Evolutionary conservation across 1,284 basidiomycete genomes (phyloP).

Genomic region (Ustilago hordei): DNA sequence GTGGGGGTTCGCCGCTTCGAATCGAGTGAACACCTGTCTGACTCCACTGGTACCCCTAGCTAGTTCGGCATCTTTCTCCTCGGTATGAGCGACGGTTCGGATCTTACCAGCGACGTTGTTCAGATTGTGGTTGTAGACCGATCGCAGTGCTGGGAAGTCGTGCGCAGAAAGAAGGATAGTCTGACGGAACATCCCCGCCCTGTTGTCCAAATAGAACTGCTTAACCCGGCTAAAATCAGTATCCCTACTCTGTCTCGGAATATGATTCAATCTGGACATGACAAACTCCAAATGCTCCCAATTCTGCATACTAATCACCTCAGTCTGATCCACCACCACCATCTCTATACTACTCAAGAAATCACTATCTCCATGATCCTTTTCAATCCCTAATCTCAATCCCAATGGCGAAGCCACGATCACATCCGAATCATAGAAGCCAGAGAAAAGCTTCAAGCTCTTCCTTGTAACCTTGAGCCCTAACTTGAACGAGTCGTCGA

Average conservation of each 20-base stretch:
- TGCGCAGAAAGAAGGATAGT: constrained; percentile 87
- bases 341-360: constrained; percentile 94
- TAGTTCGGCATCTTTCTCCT: constrained; percentile 38
- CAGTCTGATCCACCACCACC: constrained; percentile 90
- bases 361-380: constrained; percentile 82
- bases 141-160: constrained; percentile 88
- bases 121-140: constrained; percentile 79
- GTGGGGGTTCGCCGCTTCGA: constrained; percentile 79
- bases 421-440: constrained; percentile 90
- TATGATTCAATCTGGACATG: constrained; percentile 82
- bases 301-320: constrained; percentile 96
- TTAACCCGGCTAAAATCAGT: constrained; percentile 97
- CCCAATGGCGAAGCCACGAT: constrained; percentile 94
- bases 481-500: constrained; percentile 93
- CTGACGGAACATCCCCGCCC: constrained; percentile 83
- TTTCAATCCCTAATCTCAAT: constrained; percentile 89
- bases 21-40: constrained; percentile 78
- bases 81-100: constrained; percentile 27
- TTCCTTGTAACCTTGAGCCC: constrained; percentile 93
- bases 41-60: constrained; percentile 48
- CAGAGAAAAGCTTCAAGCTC: constrained; percentile 85
- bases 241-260: constrained; percentile 91
- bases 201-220: constrained; percentile 94
- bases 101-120: constrained; percentile 88
- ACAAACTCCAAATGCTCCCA: constrained; percentile 98